A percentile compares a stretch with the other conserved stretches of the same genome.
These are phyloP conservation scores for Pichia sp. DNA, from an alignment of 1,139 yeast species.

Conservation along the genomic window DNA sequence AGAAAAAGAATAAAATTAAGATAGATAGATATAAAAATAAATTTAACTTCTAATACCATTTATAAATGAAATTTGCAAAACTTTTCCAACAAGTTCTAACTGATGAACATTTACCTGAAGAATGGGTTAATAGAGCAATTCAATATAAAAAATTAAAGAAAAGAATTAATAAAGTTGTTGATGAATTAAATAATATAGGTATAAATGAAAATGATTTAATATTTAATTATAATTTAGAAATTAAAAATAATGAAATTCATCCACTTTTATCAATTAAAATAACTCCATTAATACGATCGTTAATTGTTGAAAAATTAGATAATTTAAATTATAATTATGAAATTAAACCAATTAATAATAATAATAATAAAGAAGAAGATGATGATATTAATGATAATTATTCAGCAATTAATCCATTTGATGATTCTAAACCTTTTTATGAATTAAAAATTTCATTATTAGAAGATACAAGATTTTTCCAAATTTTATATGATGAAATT, in stretches of 20 bases:
- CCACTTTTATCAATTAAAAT: slow-evolving; percentile 22
- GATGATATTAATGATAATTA: neutral
- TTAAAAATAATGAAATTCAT: slow-evolving; percentile 15
- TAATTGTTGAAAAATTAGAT: slow-evolving; percentile 20
- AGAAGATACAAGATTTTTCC: slow-evolving; percentile 47
- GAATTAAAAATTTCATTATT: slow-evolving; percentile 31
- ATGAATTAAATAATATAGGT: slow-evolving; percentile 51
- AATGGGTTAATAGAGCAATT: slow-evolving; percentile 65
- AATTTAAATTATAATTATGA: slow-evolving; percentile 22
- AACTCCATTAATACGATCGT: slow-evolving; percentile 17
- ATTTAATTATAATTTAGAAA: slow-evolving; percentile 21
- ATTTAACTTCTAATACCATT: neutral
- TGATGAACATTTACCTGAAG: slow-evolving; percentile 57
- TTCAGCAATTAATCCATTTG: slow-evolving; percentile 23
- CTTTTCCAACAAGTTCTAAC: slow-evolving; percentile 55
- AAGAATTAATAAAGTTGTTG: slow-evolving; percentile 55
- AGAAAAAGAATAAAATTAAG: too few species aligned
- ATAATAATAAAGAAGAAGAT: neutral
- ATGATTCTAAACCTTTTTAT: slow-evolving; percentile 19
- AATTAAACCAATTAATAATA: slow-evolving; percentile 19
- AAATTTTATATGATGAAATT: slow-evolving; percentile 51
- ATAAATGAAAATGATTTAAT: slow-evolving; percentile 37
- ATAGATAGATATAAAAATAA: too few species aligned
- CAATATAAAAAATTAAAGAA: slow-evolving; percentile 68
- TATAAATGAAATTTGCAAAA: slow-evolving; percentile 65